Conservation (phyloP, 306 rosid genomes). For the Mimosa bimucronata region DNA sequence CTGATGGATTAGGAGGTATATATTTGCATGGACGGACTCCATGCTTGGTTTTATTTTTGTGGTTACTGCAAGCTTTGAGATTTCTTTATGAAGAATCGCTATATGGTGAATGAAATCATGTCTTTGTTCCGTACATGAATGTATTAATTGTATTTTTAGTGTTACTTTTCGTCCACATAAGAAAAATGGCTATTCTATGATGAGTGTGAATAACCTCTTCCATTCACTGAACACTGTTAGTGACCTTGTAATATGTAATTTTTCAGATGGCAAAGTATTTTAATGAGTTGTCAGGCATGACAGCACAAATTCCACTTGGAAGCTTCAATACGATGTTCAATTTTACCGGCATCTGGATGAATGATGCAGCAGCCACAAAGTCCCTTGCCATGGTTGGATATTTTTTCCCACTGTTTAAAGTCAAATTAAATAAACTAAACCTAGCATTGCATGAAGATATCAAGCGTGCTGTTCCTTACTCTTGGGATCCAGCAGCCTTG, state of each 20-base stretch:
- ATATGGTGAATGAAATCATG: not conserved
- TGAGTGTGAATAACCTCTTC: conserved; percentile 22
- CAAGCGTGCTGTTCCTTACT: conserved; percentile 80
- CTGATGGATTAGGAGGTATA: conserved; percentile 17
- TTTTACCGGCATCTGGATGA: conserved; percentile 86
- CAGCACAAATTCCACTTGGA: conserved; percentile 74
- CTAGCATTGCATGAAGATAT: conserved; percentile 72
- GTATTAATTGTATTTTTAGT: conserved; percentile 1
- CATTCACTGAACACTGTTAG: conserved; percentile 12
- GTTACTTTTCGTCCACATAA: conserved; percentile 14
- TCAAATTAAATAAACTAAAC: conserved; percentile 56
- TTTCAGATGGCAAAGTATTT: conserved; percentile 85
- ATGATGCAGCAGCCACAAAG: conserved; percentile 84
- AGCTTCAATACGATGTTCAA: conserved; percentile 95
- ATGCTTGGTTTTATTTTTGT: conserved; percentile 14
- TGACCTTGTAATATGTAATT: conserved; percentile 45
- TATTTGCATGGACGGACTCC: conserved; percentile 23
- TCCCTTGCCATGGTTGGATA: conserved; percentile 93
- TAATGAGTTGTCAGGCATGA: conserved; percentile 68
- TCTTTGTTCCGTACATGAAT: not conserved
- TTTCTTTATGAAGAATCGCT: not conserved
- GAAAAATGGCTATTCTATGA: not conserved
- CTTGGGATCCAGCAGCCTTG: conserved; percentile 95
- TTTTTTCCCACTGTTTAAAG: conserved; percentile 66
- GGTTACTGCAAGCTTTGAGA: not conserved